A percentile compares a stretch with the other conserved stretches of the same genome.
These are phyloP conservation scores for Citeromyces hawaiiensis DNA, from an alignment of 1,139 yeast genomes.

Conservation along the genomic window DNA sequence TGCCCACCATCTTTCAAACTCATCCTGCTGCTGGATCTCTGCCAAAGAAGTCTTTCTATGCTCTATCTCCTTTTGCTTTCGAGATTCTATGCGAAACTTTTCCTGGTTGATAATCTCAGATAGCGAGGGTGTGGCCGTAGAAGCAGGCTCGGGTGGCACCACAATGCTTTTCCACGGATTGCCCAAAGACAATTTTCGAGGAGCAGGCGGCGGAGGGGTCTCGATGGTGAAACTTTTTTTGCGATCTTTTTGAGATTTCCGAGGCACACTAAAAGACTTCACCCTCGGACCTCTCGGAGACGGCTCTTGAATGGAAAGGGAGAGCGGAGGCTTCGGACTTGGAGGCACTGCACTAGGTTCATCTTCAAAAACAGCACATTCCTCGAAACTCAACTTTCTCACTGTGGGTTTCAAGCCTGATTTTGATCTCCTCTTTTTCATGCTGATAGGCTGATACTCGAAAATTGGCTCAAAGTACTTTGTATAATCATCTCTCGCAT, in stretches of 20 bases:
- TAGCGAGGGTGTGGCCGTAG: slow-evolving; percentile 6
- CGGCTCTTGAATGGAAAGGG: not conserved
- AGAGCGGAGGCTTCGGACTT: not conserved
- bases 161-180: not conserved
- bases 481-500: not conserved
- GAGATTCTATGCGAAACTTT: slow-evolving; percentile 4
- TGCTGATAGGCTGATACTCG: slow-evolving; percentile 2
- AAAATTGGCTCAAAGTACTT: slow-evolving; percentile 3
- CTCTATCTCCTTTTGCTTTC: not conserved
- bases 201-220: not conserved
- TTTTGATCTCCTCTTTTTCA: not conserved
- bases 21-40: slow-evolving; percentile 70
- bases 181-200: not conserved
- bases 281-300: not conserved
- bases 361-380: not conserved
- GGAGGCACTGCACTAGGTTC: not conserved
- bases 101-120: slow-evolving; percentile 5
- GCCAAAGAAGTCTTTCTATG: slow-evolving; percentile 24
- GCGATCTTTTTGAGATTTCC: not conserved
- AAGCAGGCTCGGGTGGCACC: not conserved
- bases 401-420: not conserved
- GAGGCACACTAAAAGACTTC: not conserved
- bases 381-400: not conserved
- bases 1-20: slow-evolving; percentile 75
- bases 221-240: not conserved